A percentile compares a stretch with the other conserved stretches of the same genome.
phyloP scores from a whole-genome alignment of 1,284 basidiomycete species.

The Pyrrhoderma noxium region DNA sequence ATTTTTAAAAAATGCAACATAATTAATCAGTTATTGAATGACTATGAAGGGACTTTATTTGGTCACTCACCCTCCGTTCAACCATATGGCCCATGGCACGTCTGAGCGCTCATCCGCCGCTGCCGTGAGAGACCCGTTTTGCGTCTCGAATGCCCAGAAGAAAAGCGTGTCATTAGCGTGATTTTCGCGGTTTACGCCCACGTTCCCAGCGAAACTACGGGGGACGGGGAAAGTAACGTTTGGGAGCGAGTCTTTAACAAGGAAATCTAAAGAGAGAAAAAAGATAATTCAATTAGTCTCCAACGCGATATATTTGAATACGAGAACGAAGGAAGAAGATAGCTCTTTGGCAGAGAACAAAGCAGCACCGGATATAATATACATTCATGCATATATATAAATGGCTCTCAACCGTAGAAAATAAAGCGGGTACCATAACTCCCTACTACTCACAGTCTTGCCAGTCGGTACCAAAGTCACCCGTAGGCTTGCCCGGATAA shows the following conservation, averaged over 20 bases:
- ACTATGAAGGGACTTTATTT: background rate
- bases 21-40: slow-evolving; percentile 43
- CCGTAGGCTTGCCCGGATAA: slow-evolving; percentile 19
- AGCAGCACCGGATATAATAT: too few relatives aligned
- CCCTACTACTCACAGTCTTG: slow-evolving; percentile 24
- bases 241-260: slow-evolving; percentile 49
- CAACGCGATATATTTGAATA: too few relatives aligned
- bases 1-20: too few relatives aligned
- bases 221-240: slow-evolving; percentile 54
- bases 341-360: too few relatives aligned
- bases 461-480: slow-evolving; percentile 26
- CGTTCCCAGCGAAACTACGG: slow-evolving; percentile 60
- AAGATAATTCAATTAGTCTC: slow-evolving; percentile 19
- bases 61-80: slow-evolving; percentile 57
- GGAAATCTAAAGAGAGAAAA: slow-evolving; percentile 51
- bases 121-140: slow-evolving; percentile 49
- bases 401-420: too few relatives aligned
- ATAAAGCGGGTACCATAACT: too few relatives aligned
- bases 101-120: slow-evolving; percentile 24
- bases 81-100: slow-evolving; percentile 70
- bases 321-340: too few relatives aligned
- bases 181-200: slow-evolving; percentile 54
- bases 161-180: slow-evolving; percentile 69
- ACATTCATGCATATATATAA: too few relatives aligned
- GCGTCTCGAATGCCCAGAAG: slow-evolving; percentile 63